These are phyloP conservation scores for Cajanus cajan DNA, from an alignment of 306 rosid species.

Conservation along the genomic window DNA sequence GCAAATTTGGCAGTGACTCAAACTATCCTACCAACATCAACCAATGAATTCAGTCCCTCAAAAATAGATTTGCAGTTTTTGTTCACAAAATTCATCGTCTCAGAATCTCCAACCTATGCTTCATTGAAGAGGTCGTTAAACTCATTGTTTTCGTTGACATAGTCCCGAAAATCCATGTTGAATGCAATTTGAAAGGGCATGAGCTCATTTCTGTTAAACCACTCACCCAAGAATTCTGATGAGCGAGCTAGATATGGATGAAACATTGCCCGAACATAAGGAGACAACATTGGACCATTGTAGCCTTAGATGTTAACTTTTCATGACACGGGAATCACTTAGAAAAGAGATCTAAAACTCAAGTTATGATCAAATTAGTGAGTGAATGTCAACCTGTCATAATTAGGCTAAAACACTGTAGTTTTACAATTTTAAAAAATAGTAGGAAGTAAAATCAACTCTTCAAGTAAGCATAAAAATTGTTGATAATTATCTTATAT, in stretches of 20 bases:
- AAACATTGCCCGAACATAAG: slow-evolving; percentile 30
- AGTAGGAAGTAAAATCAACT: no score
- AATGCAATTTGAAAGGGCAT: slow-evolving; percentile 36
- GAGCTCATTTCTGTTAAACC: slow-evolving; percentile 35
- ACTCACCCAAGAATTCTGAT: slow-evolving; percentile 28
- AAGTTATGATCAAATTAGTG: no score
- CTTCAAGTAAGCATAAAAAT: no score
- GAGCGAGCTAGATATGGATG: slow-evolving; percentile 27
- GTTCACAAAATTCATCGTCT: slow-evolving; percentile 46
- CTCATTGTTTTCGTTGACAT: slow-evolving; percentile 28
- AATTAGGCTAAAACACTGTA: no score
- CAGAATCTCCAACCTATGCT: slow-evolving; percentile 50
- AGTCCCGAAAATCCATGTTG: slow-evolving; percentile 38
- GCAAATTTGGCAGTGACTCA: slow-evolving; percentile 30
- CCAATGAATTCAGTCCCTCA: slow-evolving; percentile 42
- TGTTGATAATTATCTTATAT: no score
- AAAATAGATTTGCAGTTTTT: slow-evolving; percentile 44
- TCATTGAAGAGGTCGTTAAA: slow-evolving; percentile 32
- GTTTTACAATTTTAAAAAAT: no score
- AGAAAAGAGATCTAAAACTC: no score
- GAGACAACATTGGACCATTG: slow-evolving; percentile 24
- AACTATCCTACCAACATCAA: slow-evolving; percentile 31
- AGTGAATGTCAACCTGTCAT: no score
- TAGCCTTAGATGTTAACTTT: no score
- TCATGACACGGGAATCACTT: no score